Evolutionary conservation across 192 early-diverging fungal species (phyloP).

Genomic region (Coemansia reversa): DNA sequence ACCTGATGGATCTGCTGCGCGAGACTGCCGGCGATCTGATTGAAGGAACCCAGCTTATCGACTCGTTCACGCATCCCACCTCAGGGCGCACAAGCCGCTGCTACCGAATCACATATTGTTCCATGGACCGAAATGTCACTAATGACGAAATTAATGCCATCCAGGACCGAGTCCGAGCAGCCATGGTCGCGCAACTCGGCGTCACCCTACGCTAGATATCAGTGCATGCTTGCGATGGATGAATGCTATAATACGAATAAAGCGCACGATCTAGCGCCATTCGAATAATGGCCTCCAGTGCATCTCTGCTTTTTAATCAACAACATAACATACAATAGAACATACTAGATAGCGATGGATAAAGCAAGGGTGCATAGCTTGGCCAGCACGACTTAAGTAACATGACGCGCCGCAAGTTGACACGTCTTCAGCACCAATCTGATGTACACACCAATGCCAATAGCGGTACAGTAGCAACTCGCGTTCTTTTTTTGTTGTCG

Average conservation of each 20-base stretch:
- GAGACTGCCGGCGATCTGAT: conserved; percentile 90
- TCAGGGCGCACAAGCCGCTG: conserved; percentile 79
- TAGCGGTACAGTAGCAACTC: background rate
- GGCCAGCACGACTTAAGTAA: too few species aligned
- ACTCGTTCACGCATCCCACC: conserved; percentile 87
- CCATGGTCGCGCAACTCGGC: conserved; percentile 63
- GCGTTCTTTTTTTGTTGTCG: background rate
- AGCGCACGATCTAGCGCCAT: background rate
- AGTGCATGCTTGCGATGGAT: background rate
- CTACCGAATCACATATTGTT: conserved; percentile 92
- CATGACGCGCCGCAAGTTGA: too few species aligned
- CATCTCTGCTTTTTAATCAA: background rate
- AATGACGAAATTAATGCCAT: conserved; percentile 94
- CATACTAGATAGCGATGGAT: background rate
- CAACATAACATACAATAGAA: background rate
- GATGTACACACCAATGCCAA: too few species aligned
- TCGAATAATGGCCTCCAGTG: background rate
- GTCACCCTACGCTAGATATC: conserved; percentile 71
- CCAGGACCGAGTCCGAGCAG: conserved; percentile 72
- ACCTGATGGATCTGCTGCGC: conserved; percentile 89
- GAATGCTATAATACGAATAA: conserved; percentile 1
- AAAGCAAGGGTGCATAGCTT: background rate
- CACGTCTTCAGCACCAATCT: too few species aligned
- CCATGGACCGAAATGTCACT: conserved; percentile 95
- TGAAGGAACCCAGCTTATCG: conserved; percentile 86